phyloP scores from a whole-genome alignment of 257 asterid genomes.

The Lavandula angustifolia region DNA sequence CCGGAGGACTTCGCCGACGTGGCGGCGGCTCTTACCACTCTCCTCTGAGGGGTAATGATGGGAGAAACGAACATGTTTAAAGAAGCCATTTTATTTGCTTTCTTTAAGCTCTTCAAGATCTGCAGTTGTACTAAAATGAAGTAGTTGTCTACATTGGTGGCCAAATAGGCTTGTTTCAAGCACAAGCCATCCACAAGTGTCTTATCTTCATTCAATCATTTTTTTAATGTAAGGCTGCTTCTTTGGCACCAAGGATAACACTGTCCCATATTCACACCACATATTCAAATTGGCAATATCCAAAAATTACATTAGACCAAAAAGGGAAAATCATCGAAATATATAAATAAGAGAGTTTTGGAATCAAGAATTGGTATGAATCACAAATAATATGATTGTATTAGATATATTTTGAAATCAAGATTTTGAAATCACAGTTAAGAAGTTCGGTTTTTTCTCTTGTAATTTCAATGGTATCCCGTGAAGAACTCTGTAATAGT shows the following conservation, averaged over 20 bases:
- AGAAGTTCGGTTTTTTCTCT: neutral
- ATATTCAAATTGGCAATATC: slow-evolving; percentile 23
- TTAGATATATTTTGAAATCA: too few species aligned
- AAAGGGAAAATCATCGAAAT: neutral
- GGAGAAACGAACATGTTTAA: slow-evolving; percentile 66
- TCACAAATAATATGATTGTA: too few species aligned
- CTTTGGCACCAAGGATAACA: slow-evolving; percentile 22
- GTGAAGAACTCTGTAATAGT: neutral
- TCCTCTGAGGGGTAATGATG: slow-evolving; percentile 48
- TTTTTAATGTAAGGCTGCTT: slow-evolving; percentile 40
- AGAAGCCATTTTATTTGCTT: slow-evolving; percentile 54
- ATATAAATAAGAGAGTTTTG: neutral
- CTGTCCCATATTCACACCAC: slow-evolving; percentile 22
- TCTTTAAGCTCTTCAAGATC: too few species aligned
- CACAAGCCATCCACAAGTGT: slow-evolving; percentile 77
- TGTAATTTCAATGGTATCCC: neutral
- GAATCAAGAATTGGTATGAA: too few species aligned
- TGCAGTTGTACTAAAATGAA: too few species aligned
- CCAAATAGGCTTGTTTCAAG: slow-evolving; percentile 43
- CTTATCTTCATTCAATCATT: slow-evolving; percentile 58
- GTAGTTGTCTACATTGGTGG: neutral
- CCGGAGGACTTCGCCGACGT: slow-evolving; percentile 67
- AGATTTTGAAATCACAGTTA: too few species aligned
- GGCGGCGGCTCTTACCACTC: slow-evolving; percentile 58
- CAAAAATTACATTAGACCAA: neutral